phyloP scores from a whole-genome alignment of 1,284 basidiomycete species.

The Ceratobasidium sp. region DNA sequence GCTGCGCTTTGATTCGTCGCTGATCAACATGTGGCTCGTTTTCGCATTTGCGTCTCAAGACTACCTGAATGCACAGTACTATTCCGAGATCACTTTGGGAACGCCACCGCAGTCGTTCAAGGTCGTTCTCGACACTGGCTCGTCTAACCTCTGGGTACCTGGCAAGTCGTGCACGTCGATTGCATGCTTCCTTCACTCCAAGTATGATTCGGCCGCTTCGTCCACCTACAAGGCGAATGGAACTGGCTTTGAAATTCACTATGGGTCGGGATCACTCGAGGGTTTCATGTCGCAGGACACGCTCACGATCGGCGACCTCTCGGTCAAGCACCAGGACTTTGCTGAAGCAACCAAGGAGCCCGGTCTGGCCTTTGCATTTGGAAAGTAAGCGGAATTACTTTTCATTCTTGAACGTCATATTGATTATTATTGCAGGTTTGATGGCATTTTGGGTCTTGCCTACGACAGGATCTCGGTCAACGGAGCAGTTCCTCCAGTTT shows the following conservation, averaged over 20 bases:
- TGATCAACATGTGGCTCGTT: constrained; percentile 20
- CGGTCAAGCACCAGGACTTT: constrained; percentile 83
- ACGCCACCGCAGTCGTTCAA: constrained; percentile 83
- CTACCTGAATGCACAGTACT: constrained; percentile 99
- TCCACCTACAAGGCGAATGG: constrained; percentile 94
- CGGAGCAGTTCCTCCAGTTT: constrained; percentile 93
- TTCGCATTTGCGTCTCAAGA: constrained; percentile 56
- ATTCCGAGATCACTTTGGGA: constrained; percentile 85
- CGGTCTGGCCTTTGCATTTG: constrained; percentile 96
- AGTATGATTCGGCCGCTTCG: constrained; percentile 88
- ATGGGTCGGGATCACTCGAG: constrained; percentile 97
- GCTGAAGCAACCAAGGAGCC: constrained; percentile 98
- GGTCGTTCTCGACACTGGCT: constrained; percentile 88
- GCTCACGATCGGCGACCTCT: constrained; percentile 84
- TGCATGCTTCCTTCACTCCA: constrained; percentile 95
- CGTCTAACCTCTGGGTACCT: constrained; percentile 94
- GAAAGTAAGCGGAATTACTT: constrained; percentile 66
- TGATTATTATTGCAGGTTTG: constrained; percentile 65
- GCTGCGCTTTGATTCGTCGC: constrained; percentile 19
- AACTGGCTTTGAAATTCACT: constrained; percentile 88
- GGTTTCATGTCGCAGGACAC: constrained; percentile 92
- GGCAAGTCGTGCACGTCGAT: constrained; percentile 90
- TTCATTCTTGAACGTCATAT: background rate
- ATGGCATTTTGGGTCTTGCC: constrained; percentile 94
- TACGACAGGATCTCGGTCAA: constrained; percentile 98